Evolutionary conservation across 1,284 basidiomycete species (phyloP), one percentile per base, ranked within the genome.

Genomic region (Naganishia sp.): DNA sequence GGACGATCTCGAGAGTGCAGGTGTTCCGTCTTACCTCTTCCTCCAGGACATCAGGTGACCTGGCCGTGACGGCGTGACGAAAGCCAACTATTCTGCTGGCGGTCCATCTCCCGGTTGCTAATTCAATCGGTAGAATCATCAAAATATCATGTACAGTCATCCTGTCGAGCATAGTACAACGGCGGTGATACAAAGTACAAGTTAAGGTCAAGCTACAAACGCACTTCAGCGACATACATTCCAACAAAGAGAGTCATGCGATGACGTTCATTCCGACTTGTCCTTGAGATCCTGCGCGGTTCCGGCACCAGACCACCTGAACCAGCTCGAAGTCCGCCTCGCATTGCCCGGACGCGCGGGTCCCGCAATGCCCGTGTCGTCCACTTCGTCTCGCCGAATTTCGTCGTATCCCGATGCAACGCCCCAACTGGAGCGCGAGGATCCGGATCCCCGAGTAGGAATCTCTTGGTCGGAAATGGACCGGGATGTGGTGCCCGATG

Each of bases 321-420:
- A 77, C 70, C 75, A 75, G 65, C 74, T 75, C 21, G 73, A 73
- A n/a, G 70, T 66, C 57, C 73, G 65, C 66, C 69, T 69, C 39
- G 67, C 70, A 11, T 36, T 46, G 63, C 21, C 44, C 49, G 42
- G 33, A 28, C 56, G 43, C 31, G 43, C 52, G 21, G 21, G 28
- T 11, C 33, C 42, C 15, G 45, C 45, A 6, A 16, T 7, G 11
- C 53, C 23, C 13, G 55, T 69, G n/a, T 71, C 72, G n/a, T 71
- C 71, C 5, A 72, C 73, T 48, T 80, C 78, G 28, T 78, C 77
- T 56, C 71, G 69, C 10, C 69, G 65, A 42, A 77, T 75, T 67
- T 76, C 73, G 52, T 74, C 72, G 54, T 74, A 77, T n/a, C 70
- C 71, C n/a, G 69, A 68, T 45, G 68, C 70, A 33, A 56, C 68